Base-by-base conservation (phyloP, 306 rosid genomes). In the Rosa persica region DNA sequence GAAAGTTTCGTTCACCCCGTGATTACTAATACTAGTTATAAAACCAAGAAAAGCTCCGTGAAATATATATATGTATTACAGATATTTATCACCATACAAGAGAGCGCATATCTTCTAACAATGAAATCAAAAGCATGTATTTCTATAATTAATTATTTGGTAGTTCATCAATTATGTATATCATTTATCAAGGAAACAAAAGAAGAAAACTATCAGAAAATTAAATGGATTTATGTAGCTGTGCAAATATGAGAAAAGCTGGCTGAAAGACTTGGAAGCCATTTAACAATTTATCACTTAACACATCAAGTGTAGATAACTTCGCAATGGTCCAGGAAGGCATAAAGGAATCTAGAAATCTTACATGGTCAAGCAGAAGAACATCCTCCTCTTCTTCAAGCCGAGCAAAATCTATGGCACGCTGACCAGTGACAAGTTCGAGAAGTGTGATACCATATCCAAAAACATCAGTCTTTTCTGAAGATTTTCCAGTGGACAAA, bases 381-480 rank as follows among this genome's bases (percentile, higher is more conserved):
- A 95, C 98, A 74, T 95, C 98, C 81, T 88, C 98, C 73, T 94
- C 97, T 72, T 94, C 98, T 81, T 89, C 97, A 30, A 95, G 93
- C 55, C 98, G 81, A 42, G 93, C 86, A 54, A 95, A 86, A 83
- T 95, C 96, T 49, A 95, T 84, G 3, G 98, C 98, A 4, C 98
- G 97, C 79, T 95, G 93, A 73, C 97, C 96, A 0, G 98, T 88
- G 81, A 95, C 92, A 16, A 95, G 89, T 81, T 95, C 98, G 8
- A 95, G 98, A 78, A 95, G 98, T 13, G 97, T 95, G 70, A 92
- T 88, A 51, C 98, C 98, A 44, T 92, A 95, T 70, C 98, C 98
- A 68, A 95, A 92, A 64, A 95, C 96, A 87, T 95, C 98, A 0
- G 98, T 87, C 79, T 95, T 95, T 39, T 95, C 97, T 2, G 98